These are phyloP conservation scores for Rhizopogon vinicolor DNA, from an alignment of 768 basidiomycete genomes.

Conservation along the genomic window DNA sequence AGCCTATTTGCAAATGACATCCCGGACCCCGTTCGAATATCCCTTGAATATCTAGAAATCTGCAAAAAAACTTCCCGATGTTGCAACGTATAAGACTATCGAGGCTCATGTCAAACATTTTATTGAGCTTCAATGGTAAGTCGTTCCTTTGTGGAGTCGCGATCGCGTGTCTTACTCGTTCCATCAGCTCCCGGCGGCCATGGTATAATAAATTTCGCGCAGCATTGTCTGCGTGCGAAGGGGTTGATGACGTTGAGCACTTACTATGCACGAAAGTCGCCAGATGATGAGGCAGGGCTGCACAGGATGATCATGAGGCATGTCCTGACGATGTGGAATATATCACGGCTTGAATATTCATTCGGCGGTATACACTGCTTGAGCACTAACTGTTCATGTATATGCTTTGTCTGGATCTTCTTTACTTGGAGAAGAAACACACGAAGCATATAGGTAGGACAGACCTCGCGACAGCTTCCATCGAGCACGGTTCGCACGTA, in stretches of 20 bases:
- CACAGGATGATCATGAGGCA: background rate
- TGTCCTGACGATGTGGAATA: background rate
- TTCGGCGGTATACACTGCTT: too few relatives aligned
- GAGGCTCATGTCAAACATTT: conserved; percentile 67
- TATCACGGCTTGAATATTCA: background rate
- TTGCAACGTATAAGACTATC: conserved; percentile 43
- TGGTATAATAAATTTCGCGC: conserved; percentile 57
- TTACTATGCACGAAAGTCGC: conserved; percentile 41
- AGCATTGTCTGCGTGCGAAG: conserved; percentile 36
- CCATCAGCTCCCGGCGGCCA: conserved; percentile 40
- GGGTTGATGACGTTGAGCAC: conserved; percentile 41
- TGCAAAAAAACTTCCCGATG: conserved; percentile 49
- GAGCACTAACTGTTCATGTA: too few relatives aligned
- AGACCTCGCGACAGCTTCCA: too few relatives aligned
- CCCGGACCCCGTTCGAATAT: conserved; percentile 64
- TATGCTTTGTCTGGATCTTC: too few relatives aligned
- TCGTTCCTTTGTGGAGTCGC: background rate
- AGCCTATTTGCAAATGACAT: conserved; percentile 54
- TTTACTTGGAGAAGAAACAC: too few relatives aligned
- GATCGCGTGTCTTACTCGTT: conserved; percentile 1
- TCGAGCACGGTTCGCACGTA: too few relatives aligned
- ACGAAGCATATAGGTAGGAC: too few relatives aligned
- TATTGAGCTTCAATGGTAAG: conserved; percentile 64
- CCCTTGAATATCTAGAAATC: conserved; percentile 63
- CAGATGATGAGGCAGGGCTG: conserved; percentile 43